A percentile compares a stretch with the other conserved stretches of the same genome.
These are phyloP conservation scores for Hypoxylon sp. DNA, from an alignment of 2,329 filamentous ascomycete genomes.

Conservation along the genomic window DNA sequence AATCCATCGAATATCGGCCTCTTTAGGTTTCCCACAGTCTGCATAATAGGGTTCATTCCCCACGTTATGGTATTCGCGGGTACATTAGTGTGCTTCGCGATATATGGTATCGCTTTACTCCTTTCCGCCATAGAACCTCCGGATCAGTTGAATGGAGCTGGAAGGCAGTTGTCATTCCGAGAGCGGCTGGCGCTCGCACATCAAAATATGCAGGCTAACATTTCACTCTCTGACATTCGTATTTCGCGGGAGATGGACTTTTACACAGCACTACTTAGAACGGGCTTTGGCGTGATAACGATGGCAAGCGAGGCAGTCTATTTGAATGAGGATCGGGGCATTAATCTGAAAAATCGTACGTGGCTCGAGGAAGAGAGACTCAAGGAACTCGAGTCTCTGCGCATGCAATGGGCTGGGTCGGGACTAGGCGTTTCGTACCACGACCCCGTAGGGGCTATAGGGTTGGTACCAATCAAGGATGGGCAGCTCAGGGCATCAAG, in stretches of 20 bases:
- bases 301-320: conserved; percentile 97
- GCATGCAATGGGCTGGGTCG: conserved; percentile 65
- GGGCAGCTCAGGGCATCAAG: conserved; percentile 61
- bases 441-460: conserved; percentile 68
- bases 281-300: conserved; percentile 89
- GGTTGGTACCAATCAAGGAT: conserved; percentile 68
- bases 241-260: conserved; percentile 94
- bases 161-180: conserved; percentile 59
- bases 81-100: conserved; percentile 79
- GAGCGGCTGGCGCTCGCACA: conserved; percentile 81
- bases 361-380: conserved; percentile 94
- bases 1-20: conserved; percentile 75
- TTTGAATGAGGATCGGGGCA: conserved; percentile 86
- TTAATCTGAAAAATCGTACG: conserved; percentile 81
- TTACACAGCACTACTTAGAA: conserved; percentile 88
- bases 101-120: conserved; percentile 83
- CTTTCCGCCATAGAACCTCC: conserved; percentile 80
- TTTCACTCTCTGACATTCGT: conserved; percentile 84
- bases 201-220: conserved; percentile 91
- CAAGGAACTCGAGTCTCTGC: conserved; percentile 77
- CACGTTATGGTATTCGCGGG: conserved; percentile 89
- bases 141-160: conserved; percentile 57
- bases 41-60: conserved; percentile 93
- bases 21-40: conserved; percentile 91
- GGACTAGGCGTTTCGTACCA: conserved; percentile 64